Conservation (phyloP, 192 early-diverging fungal genomes). For the Chytriomyces sp. region DNA sequence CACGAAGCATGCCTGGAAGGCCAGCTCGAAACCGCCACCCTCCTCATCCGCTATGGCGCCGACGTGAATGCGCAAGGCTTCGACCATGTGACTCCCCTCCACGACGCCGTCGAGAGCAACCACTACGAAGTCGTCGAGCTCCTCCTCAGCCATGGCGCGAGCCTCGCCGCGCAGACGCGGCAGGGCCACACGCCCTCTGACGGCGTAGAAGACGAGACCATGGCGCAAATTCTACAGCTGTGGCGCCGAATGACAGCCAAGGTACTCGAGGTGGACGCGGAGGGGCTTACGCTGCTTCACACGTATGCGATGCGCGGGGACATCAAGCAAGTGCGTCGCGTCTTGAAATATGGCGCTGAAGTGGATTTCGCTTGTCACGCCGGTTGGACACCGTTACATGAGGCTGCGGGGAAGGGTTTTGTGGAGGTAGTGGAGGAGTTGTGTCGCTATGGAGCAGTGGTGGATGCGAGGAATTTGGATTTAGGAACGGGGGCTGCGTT, state of each 20-base stretch:
- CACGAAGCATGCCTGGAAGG: constrained; percentile 60
- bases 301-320: constrained; percentile 37
- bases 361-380: constrained; percentile 43
- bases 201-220: constrained; percentile 35
- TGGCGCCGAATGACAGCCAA: constrained; percentile 46
- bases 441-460: constrained; percentile 48
- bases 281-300: constrained; percentile 51
- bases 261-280: constrained; percentile 37
- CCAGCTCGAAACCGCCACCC: constrained; percentile 36
- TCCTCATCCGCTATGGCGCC: constrained; percentile 53
- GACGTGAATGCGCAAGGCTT: constrained; percentile 52
- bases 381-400: constrained; percentile 57
- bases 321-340: constrained; percentile 28
- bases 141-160: constrained; percentile 54
- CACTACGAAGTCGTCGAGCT: constrained; percentile 54
- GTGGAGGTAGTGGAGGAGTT: constrained; percentile 36
- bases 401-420: constrained; percentile 44
- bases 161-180: constrained; percentile 42
- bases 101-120: constrained; percentile 53
- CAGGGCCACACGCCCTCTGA: constrained; percentile 49
- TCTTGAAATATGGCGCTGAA: constrained; percentile 51
- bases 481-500: neutral
- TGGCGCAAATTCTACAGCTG: constrained; percentile 37
- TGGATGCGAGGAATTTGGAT: constrained; percentile 30
- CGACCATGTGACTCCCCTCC: constrained; percentile 61